phyloP scores from a whole-genome alignment of 768 basidiomycete species.

The Suillus cothurnatus region DNA sequence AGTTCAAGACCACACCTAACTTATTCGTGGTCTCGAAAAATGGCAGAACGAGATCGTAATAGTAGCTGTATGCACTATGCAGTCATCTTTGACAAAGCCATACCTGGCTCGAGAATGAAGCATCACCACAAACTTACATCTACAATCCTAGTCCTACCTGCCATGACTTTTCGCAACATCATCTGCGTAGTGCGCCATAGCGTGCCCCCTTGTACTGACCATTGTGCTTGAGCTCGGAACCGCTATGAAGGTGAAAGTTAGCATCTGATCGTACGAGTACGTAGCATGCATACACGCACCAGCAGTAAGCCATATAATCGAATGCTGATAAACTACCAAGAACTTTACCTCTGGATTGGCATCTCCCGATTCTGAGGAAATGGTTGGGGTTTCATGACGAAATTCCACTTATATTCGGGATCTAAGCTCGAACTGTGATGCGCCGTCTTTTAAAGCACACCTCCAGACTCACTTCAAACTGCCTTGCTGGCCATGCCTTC shows the following conservation, averaged over 20 bases:
- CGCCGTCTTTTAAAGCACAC: background rate
- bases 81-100: constrained; percentile 18
- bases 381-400: constrained; percentile 16
- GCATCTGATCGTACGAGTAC: background rate
- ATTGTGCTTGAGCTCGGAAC: constrained; percentile 19
- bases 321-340: constrained; percentile 20
- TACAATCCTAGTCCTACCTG: constrained; percentile 9
- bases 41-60: constrained; percentile 16
- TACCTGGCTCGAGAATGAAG: constrained; percentile 3
- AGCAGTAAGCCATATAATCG: constrained; percentile 14
- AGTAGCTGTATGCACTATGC: constrained; percentile 22
- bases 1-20: constrained; percentile 15
- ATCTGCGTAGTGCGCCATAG: constrained; percentile 18
- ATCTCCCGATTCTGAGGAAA: constrained; percentile 14
- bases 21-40: constrained; percentile 22
- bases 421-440: constrained; percentile 12
- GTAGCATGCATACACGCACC: background rate
- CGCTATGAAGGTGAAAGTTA: constrained; percentile 6
- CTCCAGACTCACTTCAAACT: constrained; percentile 12
- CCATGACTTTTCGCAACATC: constrained; percentile 14
- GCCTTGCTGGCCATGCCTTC: constrained; percentile 15
- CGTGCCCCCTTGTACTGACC: constrained; percentile 9
- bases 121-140: too few species aligned
- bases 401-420: constrained; percentile 19
- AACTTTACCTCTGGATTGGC: constrained; percentile 13